Evolutionary conservation across 2,329 filamentous ascomycete genomes (phyloP), one percentile per base, ranked within the genome.

Genomic region (Fulvia fulva): DNA sequence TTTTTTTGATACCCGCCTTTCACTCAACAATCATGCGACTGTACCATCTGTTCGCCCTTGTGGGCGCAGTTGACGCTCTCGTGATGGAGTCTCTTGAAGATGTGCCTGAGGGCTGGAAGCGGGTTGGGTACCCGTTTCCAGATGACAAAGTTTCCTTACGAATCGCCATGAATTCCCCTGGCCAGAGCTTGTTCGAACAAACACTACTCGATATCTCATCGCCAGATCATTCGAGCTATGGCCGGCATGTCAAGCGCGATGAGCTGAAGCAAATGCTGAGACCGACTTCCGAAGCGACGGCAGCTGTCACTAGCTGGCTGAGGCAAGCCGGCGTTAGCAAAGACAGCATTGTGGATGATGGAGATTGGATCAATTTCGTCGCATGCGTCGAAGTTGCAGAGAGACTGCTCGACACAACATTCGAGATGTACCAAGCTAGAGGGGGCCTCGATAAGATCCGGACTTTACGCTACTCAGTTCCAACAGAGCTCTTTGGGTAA

Each of bases 381-480:
- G 78, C 80, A 2, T 78, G 78, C 1, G 78, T 64, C 6, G 21
- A 55, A n/a, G 30, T 57, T 44, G 62, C 85, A 4, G 80, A 85
- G 58, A 68, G 72, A 12, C 76, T 88, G 68, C 73, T 88, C 63
- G 76, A 80, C 60, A 83, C 86, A 3, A 74, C 76, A 6, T 88
- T 87, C 69, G 77, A 76, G 57, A 78, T 80, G 63, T 88, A 83
- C 37, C 21, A 53, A 32, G 46, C 58, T 63, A 64, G 73, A 9
- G 70, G 81, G 61, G 66, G 73, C 12, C 71, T 72, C 21, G 68
- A 75, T 41, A 80, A 76, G 63, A 77, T 87, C 41, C 80, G 86
- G 45, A 80, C 81, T 5, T 71, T 83, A 16, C 74, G 78, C 49
- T 89, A 89, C 71, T 87, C 83, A 0, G 78, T 89, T 1, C 87